Conservation (phyloP, 192 early-diverging fungal species). For the Diversispora epigaea region DNA sequence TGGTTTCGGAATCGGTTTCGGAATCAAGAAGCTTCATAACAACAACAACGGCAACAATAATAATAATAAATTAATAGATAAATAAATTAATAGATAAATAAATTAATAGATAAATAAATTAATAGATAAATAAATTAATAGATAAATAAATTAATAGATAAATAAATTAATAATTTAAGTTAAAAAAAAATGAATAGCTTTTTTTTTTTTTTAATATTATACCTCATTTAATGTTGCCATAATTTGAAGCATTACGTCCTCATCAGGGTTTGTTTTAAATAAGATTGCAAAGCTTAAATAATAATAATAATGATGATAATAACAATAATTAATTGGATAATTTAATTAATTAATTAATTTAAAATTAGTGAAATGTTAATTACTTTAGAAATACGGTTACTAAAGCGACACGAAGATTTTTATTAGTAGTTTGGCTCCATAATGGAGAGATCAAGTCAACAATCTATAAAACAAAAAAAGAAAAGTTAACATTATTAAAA, state of each 20-base stretch:
- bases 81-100: no score
- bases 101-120: no score
- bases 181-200: not conserved
- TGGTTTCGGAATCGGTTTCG: slow-evolving; percentile 14
- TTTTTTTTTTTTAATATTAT: not conserved
- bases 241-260: slow-evolving; percentile 19
- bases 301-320: not conserved
- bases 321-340: not conserved
- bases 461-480: slow-evolving; percentile 10
- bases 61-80: not conserved
- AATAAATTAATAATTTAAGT: not conserved
- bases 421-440: slow-evolving; percentile 18
- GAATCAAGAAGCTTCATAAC: slow-evolving; percentile 20
- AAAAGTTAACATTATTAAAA: not conserved
- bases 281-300: slow-evolving; percentile 20
- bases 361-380: not conserved
- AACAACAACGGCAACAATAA: no score
- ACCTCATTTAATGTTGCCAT: slow-evolving; percentile 26
- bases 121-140: no score
- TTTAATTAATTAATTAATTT: not conserved
- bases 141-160: no score
- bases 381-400: slow-evolving; percentile 28
- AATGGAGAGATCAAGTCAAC: slow-evolving; percentile 21
- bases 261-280: slow-evolving; percentile 12
- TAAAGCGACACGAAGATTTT: slow-evolving; percentile 18